phyloP scores from a whole-genome alignment of 73 alveolate species.

The Tetrahymena thermophila region DNA sequence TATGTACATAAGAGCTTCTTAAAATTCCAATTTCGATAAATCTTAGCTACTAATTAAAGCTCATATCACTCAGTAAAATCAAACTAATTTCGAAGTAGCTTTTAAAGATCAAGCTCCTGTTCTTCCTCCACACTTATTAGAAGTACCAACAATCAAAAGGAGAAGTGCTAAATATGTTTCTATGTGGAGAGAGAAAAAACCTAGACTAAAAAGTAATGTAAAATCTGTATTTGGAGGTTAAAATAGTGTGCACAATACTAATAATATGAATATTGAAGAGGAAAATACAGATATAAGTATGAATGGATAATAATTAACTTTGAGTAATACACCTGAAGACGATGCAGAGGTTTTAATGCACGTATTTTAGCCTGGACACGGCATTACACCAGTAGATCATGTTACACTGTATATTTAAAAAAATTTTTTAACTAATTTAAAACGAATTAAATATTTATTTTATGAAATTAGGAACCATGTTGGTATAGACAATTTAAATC shows the following conservation, averaged over 20 bases:
- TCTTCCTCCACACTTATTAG: constrained; percentile 39
- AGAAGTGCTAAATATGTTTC: neutral
- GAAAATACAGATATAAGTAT: neutral
- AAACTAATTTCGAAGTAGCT: constrained; percentile 3
- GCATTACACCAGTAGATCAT: neutral
- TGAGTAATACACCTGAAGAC: neutral
- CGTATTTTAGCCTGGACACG: neutral
- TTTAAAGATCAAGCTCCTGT: constrained; percentile 41
- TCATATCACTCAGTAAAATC: neutral
- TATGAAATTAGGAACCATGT: constrained; percentile 16
- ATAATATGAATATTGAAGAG: constrained; percentile 32
- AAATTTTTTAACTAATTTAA: too few relatives aligned
- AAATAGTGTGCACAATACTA: neutral
- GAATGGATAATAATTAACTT: neutral
- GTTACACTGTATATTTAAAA: neutral
- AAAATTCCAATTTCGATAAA: neutral
- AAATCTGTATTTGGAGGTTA: neutral
- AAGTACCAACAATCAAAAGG: constrained; percentile 9
- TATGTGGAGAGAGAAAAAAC: constrained; percentile 15
- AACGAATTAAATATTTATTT: neutral
- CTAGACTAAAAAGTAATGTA: constrained; percentile 2
- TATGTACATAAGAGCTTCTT: neutral
- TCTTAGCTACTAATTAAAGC: neutral
- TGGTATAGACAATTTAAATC: constrained; percentile 8
- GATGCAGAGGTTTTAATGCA: neutral